Base-by-base conservation (phyloP, 306 rosid species). In the Alnus rubra region DNA sequence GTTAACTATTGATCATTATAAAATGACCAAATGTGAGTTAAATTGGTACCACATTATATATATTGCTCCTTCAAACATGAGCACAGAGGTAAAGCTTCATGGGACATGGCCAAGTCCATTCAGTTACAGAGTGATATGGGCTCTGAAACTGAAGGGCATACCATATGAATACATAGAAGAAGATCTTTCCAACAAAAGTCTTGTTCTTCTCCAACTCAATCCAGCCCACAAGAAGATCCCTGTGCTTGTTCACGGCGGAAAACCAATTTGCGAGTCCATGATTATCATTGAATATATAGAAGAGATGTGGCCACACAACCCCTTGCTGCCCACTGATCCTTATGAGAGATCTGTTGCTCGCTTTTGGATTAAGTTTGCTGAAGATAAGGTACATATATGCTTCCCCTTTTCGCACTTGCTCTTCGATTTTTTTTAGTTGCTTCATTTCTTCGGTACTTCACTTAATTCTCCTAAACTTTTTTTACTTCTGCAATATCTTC, bases 101-200 rank as follows among this genome's bases (percentile, higher is more conserved):
- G 93, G 91, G n/a, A 15, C 10, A 37, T 87, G 91, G 91, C 59
- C 51, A 3, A 89, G 93, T 78, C 84, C 93, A 15, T 87, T 78
- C 51, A 60, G 76, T 49, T n/a, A 74, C 50, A 82, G 88, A 73
- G 92, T 87, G n/a, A 63, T 78, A 3, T 90, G 92, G 94, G 76
- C 85, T 56, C 78, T 88, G 35, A 74, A 87, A 47, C 47, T 85
- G 1, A 90, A 90, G 74, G 95, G 84, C 69, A 63, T 90, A 63
- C 39, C 87, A 3, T 90, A 73, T 65, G 87, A 90, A 2, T 49
- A 78, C 84, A 63, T 85, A 8, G 91, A 84, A 39, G 95, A 90
- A 85, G 88, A 88, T 9, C 85, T 90, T 0, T 54, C 6, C 73
- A 87, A 76, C 10, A 87, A 83, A 80, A 90, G 88, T 67, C 48